Evolutionary conservation across 2,329 filamentous ascomycete genomes (phyloP), one percentile per base, ranked within the genome.

Genomic region (Alternaria infectoria): DNA sequence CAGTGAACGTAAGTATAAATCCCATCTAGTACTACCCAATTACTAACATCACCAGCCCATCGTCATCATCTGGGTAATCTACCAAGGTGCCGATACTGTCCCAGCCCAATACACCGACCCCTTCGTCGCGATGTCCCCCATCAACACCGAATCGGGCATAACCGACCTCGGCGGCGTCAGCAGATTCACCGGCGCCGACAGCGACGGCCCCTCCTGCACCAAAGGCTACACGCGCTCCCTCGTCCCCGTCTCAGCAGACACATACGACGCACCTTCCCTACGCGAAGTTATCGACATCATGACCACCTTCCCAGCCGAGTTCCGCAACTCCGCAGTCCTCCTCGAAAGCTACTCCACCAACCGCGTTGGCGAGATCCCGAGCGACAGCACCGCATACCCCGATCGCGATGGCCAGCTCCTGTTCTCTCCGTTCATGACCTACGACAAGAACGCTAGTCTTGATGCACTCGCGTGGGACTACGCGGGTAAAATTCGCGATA

Each of bases 271-370:
- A 0, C 21, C 59, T 3, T 66, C 66, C 15, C 54, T 74, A 3
- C 66, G 67, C 19, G 32, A 50, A 15, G 62, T 69, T 3, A 46
- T 73, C 6, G 49, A 62, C 10, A 60, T 68, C n/a, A 72, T 72
- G 47, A 30, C 58, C 4, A 30, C 43, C n/a, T 28, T 71, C 15
- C 67, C 69, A n/a, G 6, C 50, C 2, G 63, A 47, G 10, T 64
- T 66, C 54, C 56, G 60, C 15, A 54, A 28, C 8, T 67, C 65
- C 0, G 56, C 64, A 3, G 61, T 73, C 17, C 58, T 74, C 8
- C 51, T 73, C 5, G 72, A 75, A 51, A 66, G 50, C 6, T 76
- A 69, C 25, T 52, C 64, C 4, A 66, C 52, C 6, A 67, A 71
- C 11, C 54, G 67, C 12, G 66, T 74, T 2, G 28, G 54, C 4